Conservation (phyloP, 75 land plant species). For the Sequoiadendron giganteum region DNA sequence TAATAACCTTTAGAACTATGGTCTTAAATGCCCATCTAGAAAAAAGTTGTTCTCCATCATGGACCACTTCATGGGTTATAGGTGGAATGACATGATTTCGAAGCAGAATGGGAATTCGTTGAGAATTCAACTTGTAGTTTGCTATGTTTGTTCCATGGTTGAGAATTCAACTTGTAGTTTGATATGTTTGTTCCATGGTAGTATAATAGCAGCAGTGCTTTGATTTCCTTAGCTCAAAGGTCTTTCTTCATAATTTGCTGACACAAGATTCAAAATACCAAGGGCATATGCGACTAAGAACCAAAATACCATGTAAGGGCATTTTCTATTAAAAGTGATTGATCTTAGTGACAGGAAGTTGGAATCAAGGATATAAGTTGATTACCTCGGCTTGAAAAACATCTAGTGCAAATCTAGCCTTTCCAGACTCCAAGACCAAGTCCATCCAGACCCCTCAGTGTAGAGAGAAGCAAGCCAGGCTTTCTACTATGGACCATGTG, state of each 20-base stretch:
- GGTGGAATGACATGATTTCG: no score
- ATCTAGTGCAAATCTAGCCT: slow-evolving; percentile 15
- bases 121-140: background rate
- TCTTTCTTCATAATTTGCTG: slow-evolving; percentile 31
- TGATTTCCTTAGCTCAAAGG: slow-evolving; percentile 37
- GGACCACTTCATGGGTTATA: no score
- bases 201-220: slow-evolving; percentile 16
- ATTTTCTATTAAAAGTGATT: no score
- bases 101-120: background rate
- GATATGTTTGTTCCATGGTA: background rate
- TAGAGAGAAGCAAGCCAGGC: slow-evolving; percentile 15
- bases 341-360: background rate
- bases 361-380: no score
- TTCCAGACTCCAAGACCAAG: slow-evolving; percentile 18
- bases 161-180: no score
- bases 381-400: slow-evolving; percentile 7
- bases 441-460: slow-evolving; percentile 17
- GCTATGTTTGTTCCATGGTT: background rate
- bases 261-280: no score
- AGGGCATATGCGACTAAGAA: background rate
- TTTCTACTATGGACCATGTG: slow-evolving; percentile 7
- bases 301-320: background rate
- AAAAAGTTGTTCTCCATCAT: no score
- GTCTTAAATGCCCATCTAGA: no score
- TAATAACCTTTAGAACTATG: no score